These are phyloP conservation scores for Apiospora marii DNA, from an alignment of 2,329 filamentous ascomycete genomes.

Conservation along the genomic window DNA sequence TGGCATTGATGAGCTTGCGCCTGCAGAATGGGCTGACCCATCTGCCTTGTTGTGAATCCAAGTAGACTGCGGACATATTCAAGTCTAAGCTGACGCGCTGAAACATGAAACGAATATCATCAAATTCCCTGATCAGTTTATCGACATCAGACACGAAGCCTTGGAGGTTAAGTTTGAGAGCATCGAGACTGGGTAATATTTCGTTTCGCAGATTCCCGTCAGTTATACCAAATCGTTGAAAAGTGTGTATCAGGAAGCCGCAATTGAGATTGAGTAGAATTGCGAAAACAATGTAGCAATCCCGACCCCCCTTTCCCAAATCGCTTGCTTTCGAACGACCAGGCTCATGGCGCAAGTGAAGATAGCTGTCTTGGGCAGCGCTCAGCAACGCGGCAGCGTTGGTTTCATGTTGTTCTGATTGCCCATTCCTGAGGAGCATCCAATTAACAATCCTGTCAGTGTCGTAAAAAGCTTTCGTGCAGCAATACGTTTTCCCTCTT, in stretches of 20 bases:
- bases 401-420: not conserved
- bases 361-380: not conserved
- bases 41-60: not conserved
- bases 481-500: not conserved
- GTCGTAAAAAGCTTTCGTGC: not conserved
- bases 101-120: not conserved
- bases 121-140: not conserved
- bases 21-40: constrained; percentile 19
- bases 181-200: not conserved
- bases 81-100: not conserved
- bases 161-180: not conserved
- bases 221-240: not conserved
- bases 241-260: not conserved
- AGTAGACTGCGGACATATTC: not conserved
- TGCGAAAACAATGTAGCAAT: not conserved
- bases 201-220: not conserved
- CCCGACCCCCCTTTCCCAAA: not conserved
- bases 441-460: not conserved
- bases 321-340: not conserved
- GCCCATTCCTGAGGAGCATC: not conserved
- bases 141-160: not conserved
- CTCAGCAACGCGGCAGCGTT: not conserved
- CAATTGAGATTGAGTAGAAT: not conserved
- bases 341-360: not conserved
- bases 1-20: not conserved